Evolutionary conservation across 2,329 filamentous ascomycete genomes (phyloP), one percentile per base, ranked within the genome.

Genomic region (Exserohilum turcica): DNA sequence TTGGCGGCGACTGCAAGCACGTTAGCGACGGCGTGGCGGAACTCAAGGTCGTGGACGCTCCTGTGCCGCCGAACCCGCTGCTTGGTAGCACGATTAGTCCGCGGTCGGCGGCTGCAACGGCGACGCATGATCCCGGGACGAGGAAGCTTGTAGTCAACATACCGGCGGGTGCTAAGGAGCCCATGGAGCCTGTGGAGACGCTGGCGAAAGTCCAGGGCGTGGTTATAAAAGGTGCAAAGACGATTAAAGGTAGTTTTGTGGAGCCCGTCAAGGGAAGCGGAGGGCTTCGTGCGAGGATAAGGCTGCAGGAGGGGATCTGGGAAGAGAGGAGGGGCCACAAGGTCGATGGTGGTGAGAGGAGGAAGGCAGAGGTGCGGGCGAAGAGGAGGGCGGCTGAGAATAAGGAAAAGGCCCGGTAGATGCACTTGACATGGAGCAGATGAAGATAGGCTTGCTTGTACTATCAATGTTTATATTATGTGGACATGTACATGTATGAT

Each of bases 321-420:
- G 93, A 97, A 79, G 82, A 92, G 67, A 87, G 84, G 72, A 84
- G 87, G 67, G 93, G 94, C 24, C 86, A 86, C 69, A 97, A 97
- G 86, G 87, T 99, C 63, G 92, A 97, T 76, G 94, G 94, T 70
- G 94, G 94, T 81, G 94, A 99, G 82, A 87, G 94, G 74, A 85
- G 94, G 76, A 86, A 84, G 74, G 90, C 89, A 13, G 88, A 96
- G 78, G 87, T 97, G 46, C 83, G 90, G 66, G 91, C 92, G 66
- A 96, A 96, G 86, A 88, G 86, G 78, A 84, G 88, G 61, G 86
- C 89, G 45, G 86, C 86, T 31, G 90, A 92, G 78, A 87, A 90
- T 63, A 90, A 87, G 75, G 91, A 90, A 60, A 82, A 82, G 67
- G 80, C 79, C 48, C 64, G 67, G 59, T 72, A 72, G 59, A 28